These are phyloP conservation scores for Aspergillus kassunensis DNA, from an alignment of 495 filamentous ascomycete genomes.

Conservation along the genomic window DNA sequence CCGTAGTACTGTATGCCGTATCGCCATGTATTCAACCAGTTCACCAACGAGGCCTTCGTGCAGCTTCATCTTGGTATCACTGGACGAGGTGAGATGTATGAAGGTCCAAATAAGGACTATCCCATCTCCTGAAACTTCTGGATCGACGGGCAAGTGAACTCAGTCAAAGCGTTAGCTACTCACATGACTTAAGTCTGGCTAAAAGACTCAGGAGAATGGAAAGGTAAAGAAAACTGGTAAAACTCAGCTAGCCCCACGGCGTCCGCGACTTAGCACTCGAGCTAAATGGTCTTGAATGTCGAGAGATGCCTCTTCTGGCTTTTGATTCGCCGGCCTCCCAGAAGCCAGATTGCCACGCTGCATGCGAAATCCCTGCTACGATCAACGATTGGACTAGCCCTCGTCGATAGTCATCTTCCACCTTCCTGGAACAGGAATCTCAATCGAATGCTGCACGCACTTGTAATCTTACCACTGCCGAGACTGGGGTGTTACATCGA, in stretches of 20 bases:
- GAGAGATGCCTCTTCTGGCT: slow-evolving; percentile 18
- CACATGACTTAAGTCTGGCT: slow-evolving; percentile 6
- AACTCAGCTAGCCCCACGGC: slow-evolving; percentile 14
- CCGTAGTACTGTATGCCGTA: not conserved
- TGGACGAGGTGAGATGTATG: not conserved
- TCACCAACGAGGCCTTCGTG: slow-evolving; percentile 3
- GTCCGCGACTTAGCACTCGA: not conserved
- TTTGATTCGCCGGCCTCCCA: slow-evolving; percentile 29
- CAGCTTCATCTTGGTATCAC: not conserved
- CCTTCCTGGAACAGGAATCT: slow-evolving; percentile 25
- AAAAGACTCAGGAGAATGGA: not conserved
- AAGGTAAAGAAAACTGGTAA: not conserved
- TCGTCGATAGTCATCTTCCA: slow-evolving; percentile 23
- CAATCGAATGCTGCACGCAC: slow-evolving; percentile 7
- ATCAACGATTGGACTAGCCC: slow-evolving; percentile 32
- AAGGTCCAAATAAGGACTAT: not conserved
- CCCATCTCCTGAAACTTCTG: slow-evolving; percentile 1
- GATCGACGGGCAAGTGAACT: slow-evolving; percentile 2
- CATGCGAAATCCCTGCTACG: slow-evolving; percentile 34
- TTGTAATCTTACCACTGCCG: slow-evolving; percentile 13
- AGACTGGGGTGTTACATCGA: slow-evolving; percentile 14
- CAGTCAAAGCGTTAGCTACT: not conserved
- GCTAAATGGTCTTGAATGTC: slow-evolving; percentile 23
- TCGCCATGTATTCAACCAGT: not conserved
- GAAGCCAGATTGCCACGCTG: slow-evolving; percentile 24